Conservation (phyloP, 768 basidiomycete species). For the Macrolepiota fuliginosa region DNA sequence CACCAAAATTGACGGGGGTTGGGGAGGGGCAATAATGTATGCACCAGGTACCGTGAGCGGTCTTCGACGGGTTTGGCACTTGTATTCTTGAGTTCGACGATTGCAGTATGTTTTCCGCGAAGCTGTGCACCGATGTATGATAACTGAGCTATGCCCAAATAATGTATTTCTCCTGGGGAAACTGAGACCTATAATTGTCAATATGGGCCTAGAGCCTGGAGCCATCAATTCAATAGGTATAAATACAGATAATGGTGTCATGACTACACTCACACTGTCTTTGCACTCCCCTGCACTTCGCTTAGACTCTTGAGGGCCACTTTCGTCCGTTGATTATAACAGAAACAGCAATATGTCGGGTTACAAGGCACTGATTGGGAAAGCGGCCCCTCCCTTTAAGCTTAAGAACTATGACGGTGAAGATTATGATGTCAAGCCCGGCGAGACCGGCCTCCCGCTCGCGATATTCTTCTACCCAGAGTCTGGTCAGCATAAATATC, state of each 20-base stretch:
- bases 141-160: not conserved
- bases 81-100: not conserved
- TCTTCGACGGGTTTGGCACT: not conserved
- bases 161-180: not conserved
- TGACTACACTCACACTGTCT: not conserved
- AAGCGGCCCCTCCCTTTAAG: constrained; percentile 63
- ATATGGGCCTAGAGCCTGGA: not conserved
- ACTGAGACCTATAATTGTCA: not conserved
- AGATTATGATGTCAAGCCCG: constrained; percentile 57
- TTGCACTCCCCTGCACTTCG: not conserved
- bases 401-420: constrained; percentile 65
- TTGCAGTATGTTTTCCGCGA: not conserved
- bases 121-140: not conserved
- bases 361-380: constrained; percentile 40
- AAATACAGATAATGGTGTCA: constrained; percentile 2
- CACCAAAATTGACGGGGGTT: no score
- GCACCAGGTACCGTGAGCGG: not conserved
- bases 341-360: constrained; percentile 7
- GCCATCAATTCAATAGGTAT: not conserved
- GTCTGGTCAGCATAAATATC: constrained; percentile 41
- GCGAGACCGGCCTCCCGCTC: constrained; percentile 53
- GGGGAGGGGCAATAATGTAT: no score
- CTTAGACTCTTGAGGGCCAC: not conserved
- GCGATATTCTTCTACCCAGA: constrained; percentile 81
- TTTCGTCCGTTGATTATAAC: not conserved